Evolutionary conservation across 495 filamentous ascomycete species (phyloP).

Genomic region (Podospora fimiseda): DNA sequence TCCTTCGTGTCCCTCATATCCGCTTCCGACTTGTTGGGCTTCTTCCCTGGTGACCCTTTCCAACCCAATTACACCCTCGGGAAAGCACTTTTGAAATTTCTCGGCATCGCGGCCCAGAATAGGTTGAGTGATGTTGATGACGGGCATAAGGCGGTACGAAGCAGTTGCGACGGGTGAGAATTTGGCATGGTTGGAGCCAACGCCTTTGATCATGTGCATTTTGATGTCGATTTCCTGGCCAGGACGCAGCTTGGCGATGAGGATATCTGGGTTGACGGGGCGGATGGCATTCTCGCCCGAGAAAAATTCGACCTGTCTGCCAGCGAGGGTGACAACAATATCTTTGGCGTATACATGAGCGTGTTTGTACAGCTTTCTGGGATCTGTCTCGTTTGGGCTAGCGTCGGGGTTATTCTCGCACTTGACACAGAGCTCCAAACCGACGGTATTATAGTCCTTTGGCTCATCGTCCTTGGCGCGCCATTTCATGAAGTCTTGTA

Average conservation of each 20-base stretch:
- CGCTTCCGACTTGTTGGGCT: conserved; percentile 51
- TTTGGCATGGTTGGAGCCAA: conserved; percentile 93
- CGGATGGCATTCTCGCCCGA: conserved; percentile 55
- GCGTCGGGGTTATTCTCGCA: conserved; percentile 74
- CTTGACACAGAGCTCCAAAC: conserved; percentile 61
- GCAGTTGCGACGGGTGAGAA: conserved; percentile 96
- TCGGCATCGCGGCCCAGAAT: conserved; percentile 80
- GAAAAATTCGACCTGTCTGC: conserved; percentile 66
- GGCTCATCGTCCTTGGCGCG: conserved; percentile 37
- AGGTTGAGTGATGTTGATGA: conserved; percentile 72
- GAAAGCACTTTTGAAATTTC: conserved; percentile 89
- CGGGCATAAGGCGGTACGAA: conserved; percentile 81
- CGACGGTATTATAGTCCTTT: conserved; percentile 75
- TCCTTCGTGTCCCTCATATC: conserved; percentile 63
- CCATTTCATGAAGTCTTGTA: conserved; percentile 71
- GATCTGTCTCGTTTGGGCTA: conserved; percentile 64
- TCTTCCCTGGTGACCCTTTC: conserved; percentile 65
- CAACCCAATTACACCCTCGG: conserved; percentile 76
- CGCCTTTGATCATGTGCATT: conserved; percentile 87
- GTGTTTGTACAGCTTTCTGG: conserved; percentile 73
- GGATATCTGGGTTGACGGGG: conserved; percentile 83
- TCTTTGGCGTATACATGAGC: conserved; percentile 83
- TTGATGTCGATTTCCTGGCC: conserved; percentile 77
- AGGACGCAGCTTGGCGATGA: conserved; percentile 90
- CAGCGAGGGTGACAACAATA: conserved; percentile 66